phyloP scores from a whole-genome alignment of 768 basidiomycete species.

The Macrolepiota albuminosa region DNA sequence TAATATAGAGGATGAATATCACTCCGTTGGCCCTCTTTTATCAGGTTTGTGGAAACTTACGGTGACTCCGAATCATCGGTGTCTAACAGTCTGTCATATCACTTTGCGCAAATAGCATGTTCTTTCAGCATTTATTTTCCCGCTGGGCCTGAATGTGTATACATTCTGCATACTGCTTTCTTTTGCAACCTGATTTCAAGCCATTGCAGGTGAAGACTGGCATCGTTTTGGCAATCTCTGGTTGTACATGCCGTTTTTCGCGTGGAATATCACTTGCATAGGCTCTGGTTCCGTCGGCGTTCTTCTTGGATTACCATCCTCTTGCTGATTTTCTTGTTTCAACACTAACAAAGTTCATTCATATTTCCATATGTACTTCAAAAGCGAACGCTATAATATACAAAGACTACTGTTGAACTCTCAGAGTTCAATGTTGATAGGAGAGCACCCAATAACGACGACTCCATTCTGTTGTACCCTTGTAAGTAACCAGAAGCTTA shows the following conservation, averaged over 20 bases:
- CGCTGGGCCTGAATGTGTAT: background rate
- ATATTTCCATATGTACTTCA: background rate
- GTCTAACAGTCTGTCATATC: no score
- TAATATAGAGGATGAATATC: no score
- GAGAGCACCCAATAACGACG: conserved; percentile 14
- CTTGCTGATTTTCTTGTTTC: background rate
- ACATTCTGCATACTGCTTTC: background rate
- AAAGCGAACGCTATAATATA: background rate
- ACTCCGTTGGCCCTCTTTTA: no score
- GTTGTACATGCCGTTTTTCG: background rate
- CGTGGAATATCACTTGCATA: background rate
- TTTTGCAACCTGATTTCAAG: background rate
- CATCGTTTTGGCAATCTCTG: background rate
- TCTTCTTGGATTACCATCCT: background rate
- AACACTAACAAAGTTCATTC: background rate
- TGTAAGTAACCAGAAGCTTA: background rate
- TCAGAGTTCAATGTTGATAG: conserved; percentile 16
- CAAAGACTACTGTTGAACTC: background rate
- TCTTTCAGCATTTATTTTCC: background rate
- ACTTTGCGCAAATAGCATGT: no score
- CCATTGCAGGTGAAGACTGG: background rate
- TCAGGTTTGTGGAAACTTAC: no score
- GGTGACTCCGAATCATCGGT: no score
- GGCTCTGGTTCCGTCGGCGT: background rate
- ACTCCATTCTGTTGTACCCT: conserved; percentile 9